Percentiles rank a stretch among this genome's conserved stretches.
phyloP scores from a whole-genome alignment of 495 filamentous ascomycete species.

The Penicillium robsamsonii region DNA sequence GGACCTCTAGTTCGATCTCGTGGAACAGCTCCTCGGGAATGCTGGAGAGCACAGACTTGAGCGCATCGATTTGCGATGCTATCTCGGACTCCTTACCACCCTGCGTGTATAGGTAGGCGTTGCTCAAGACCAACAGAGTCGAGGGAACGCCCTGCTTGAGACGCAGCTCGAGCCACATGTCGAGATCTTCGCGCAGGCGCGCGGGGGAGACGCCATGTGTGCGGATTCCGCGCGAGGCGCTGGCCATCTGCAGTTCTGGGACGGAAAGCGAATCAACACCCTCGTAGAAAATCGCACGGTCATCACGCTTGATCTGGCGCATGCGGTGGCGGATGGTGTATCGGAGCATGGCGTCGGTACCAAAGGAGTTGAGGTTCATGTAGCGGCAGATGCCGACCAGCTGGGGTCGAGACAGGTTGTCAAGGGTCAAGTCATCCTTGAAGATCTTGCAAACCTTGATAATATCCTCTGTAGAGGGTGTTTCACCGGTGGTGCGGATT shows the following conservation, averaged over 20 bases:
- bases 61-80: constrained; percentile 85
- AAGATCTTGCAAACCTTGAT: constrained; percentile 99
- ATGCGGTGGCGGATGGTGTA: constrained; percentile 97
- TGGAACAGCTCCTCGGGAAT: constrained; percentile 99
- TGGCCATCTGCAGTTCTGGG: constrained; percentile 87
- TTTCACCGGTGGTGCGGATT: constrained; percentile 85
- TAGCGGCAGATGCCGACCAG: constrained; percentile 97
- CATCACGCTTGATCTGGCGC: constrained; percentile 98
- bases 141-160: constrained; percentile 91
- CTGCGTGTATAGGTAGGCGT: constrained; percentile 91
- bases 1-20: constrained; percentile 98
- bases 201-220: constrained; percentile 87
- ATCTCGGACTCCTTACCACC: constrained; percentile 82
- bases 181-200: constrained; percentile 83
- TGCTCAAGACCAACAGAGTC: constrained; percentile 91
- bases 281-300: constrained; percentile 91
- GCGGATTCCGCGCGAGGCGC: constrained; percentile 85
- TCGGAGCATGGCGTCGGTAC: constrained; percentile 94
- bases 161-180: constrained; percentile 92
- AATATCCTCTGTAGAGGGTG: constrained; percentile 82
- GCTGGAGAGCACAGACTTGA: constrained; percentile 85
- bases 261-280: constrained; percentile 92
- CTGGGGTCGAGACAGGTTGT: constrained; percentile 95
- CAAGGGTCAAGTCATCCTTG: constrained; percentile 95
- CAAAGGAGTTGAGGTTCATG: constrained; percentile 96